Percentiles rank a stretch among this genome's conserved stretches.
These are phyloP conservation scores for Aaosphaeria pasadenensis DNA, from an alignment of 2,329 filamentous ascomycete species.

Conservation along the genomic window DNA sequence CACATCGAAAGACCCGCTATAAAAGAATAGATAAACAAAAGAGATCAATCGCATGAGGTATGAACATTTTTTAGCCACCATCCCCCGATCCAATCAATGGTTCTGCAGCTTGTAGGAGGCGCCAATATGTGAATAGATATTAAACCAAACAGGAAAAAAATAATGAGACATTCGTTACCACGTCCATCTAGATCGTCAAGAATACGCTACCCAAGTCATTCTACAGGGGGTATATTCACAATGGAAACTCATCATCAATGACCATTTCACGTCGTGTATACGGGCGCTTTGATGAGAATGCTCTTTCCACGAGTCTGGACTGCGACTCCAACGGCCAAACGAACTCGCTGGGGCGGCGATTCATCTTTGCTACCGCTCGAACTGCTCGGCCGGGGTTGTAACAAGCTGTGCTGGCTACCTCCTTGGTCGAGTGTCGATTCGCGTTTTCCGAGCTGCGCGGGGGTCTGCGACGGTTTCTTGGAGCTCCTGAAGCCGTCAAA, in stretches of 20 bases:
- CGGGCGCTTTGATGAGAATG: slow-evolving; percentile 49
- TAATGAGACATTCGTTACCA: too few relatives aligned
- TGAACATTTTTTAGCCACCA: too few relatives aligned
- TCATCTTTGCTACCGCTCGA: slow-evolving; percentile 39
- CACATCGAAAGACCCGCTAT: too few relatives aligned
- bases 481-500: slow-evolving; percentile 41
- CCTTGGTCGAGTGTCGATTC: slow-evolving; percentile 37
- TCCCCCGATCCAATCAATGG: too few relatives aligned
- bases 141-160: too few relatives aligned
- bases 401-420: slow-evolving; percentile 34
- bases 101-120: too few relatives aligned
- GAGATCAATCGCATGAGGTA: too few relatives aligned
- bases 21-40: too few relatives aligned
- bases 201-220: too few relatives aligned
- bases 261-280: slow-evolving; percentile 37
- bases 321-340: slow-evolving; percentile 47
- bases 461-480: slow-evolving; percentile 32
- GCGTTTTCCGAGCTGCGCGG: slow-evolving; percentile 37
- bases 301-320: slow-evolving; percentile 49
- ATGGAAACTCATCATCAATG: background rate
- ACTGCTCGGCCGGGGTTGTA: slow-evolving; percentile 38
- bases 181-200: too few relatives aligned
- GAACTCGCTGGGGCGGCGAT: slow-evolving; percentile 41
- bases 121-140: too few relatives aligned
- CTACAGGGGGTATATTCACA: too few relatives aligned